Evolutionary conservation across 768 basidiomycete species (phyloP).

Genomic region (Kwoniella pini): DNA sequence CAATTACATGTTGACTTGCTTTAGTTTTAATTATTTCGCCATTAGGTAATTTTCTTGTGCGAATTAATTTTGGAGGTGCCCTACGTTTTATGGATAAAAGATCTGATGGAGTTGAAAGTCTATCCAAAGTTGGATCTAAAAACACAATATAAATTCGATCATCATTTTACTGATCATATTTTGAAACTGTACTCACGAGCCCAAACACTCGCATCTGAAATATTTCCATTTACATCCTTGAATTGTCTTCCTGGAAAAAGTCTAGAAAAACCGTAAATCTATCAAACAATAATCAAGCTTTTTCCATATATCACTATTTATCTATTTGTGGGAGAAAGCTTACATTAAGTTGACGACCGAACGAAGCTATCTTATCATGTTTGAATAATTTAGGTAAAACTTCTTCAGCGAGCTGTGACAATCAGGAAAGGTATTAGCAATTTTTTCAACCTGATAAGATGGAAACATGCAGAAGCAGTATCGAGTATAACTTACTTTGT

Average conservation of each 20-base stretch:
- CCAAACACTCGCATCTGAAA: conserved; percentile 53
- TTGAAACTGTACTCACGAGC: conserved; percentile 44
- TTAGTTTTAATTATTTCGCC: conserved; percentile 42
- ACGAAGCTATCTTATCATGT: conserved; percentile 53
- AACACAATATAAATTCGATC: background rate
- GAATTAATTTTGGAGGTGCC: conserved; percentile 52
- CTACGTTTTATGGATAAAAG: conserved; percentile 46
- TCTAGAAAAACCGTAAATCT: conserved; percentile 53
- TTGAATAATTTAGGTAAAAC: conserved; percentile 52
- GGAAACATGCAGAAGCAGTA: no score
- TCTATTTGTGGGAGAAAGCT: no score
- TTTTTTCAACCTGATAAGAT: no score
- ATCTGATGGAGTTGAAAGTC: conserved; percentile 42
- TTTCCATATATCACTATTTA: no score
- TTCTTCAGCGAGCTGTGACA: conserved; percentile 44
- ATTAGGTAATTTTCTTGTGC: conserved; percentile 49
- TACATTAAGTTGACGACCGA: conserved; percentile 53
- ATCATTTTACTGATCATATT: no score
- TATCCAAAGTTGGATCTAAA: conserved; percentile 48
- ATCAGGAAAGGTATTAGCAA: background rate
- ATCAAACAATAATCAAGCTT: background rate
- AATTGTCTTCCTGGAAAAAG: conserved; percentile 52
- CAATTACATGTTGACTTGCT: conserved; percentile 46
- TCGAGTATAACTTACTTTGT: conserved; percentile 43
- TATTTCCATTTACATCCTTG: conserved; percentile 48